These are phyloP conservation scores for Oryza brachyantha DNA, from an alignment of 176 grass and related monocot genomes.

Conservation along the genomic window DNA sequence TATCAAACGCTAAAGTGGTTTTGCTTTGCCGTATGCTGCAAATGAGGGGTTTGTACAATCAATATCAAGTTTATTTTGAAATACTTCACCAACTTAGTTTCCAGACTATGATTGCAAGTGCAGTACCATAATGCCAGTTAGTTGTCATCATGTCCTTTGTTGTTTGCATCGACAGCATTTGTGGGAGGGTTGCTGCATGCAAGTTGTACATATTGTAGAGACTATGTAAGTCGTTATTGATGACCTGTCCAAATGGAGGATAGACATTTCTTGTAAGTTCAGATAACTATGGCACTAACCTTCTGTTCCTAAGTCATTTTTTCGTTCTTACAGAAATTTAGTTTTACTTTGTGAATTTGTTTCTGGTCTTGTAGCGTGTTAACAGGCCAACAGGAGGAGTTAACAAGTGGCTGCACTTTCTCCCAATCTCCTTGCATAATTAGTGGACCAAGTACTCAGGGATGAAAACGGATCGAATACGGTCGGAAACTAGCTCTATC, in stretches of 20 bases:
- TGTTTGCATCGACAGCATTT: not conserved
- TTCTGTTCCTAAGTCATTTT: not conserved
- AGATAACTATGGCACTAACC: not conserved
- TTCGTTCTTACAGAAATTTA: not conserved
- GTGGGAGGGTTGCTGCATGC: not conserved
- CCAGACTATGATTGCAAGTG: not conserved
- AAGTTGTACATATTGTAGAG: not conserved
- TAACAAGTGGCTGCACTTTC: constrained; percentile 80
- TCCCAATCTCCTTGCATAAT: constrained; percentile 71
- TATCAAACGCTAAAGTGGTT: not conserved
- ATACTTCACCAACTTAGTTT: constrained; percentile 6
- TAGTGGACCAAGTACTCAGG: too few species aligned
- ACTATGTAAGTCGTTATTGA: not conserved
- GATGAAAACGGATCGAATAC: too few species aligned
- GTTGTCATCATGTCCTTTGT: not conserved
- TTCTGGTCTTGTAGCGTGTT: constrained; percentile 42
- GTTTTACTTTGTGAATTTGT: not conserved
- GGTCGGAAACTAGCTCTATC: too few species aligned
- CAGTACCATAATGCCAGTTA: not conserved
- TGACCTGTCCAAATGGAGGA: not conserved
- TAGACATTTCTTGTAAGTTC: not conserved
- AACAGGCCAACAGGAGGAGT: constrained; percentile 85
- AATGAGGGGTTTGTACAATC: not conserved
- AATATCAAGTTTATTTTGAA: constrained; percentile 6
- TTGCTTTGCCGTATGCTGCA: not conserved